phyloP scores from a whole-genome alignment of 495 filamentous ascomycete species.

The Hyaloscypha hepaticicola region DNA sequence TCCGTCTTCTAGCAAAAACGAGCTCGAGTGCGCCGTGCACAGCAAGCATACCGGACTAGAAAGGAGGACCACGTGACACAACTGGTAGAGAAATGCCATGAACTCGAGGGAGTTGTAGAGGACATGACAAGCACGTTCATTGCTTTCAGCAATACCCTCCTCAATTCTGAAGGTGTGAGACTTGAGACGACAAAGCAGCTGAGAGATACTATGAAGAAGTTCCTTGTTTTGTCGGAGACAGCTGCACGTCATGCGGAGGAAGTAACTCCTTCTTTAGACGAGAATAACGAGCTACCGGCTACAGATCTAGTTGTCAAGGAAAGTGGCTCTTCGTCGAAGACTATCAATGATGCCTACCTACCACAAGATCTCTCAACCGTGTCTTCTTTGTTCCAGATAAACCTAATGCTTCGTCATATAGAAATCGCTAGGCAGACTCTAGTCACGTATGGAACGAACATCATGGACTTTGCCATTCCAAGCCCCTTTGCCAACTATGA shows the following conservation, averaged over 20 bases:
- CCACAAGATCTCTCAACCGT: neutral
- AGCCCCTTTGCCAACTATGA: slow-evolving; percentile 3
- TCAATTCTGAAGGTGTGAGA: neutral
- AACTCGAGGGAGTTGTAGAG: slow-evolving; percentile 14
- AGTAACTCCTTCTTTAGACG: neutral
- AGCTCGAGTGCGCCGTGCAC: slow-evolving; percentile 7
- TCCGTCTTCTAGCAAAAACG: neutral
- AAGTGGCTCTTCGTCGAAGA: neutral
- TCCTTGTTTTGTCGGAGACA: slow-evolving; percentile 5
- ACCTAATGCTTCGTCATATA: neutral
- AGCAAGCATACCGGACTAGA: slow-evolving; percentile 6
- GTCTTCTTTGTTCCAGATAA: neutral
- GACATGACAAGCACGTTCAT: slow-evolving; percentile 16
- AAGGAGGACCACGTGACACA: slow-evolving; percentile 7
- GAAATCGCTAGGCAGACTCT: neutral
- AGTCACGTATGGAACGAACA: neutral
- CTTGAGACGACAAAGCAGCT: neutral
- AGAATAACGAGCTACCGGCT: neutral
- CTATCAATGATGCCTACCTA: neutral
- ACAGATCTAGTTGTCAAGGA: neutral
- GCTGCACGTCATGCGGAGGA: neutral
- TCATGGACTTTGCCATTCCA: neutral
- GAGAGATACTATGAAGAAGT: slow-evolving; percentile 2
- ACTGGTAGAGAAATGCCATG: slow-evolving; percentile 5
- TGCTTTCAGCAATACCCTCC: slow-evolving; percentile 10